Evolutionary conservation across 2,329 filamentous ascomycete genomes (phyloP).

Genomic region (Scytalidium lignicola): DNA sequence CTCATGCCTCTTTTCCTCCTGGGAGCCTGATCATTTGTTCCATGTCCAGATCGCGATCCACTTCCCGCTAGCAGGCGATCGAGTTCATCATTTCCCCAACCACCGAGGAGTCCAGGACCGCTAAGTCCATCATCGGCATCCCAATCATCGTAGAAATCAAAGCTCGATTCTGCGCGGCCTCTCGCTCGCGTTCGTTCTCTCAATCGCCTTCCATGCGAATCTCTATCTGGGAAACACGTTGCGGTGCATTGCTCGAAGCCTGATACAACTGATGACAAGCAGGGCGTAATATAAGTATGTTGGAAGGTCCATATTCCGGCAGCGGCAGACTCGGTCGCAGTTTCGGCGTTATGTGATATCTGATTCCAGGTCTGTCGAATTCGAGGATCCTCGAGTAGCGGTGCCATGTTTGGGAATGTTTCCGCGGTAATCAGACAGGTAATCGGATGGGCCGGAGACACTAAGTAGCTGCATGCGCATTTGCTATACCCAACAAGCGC

Average conservation of each 20-base stretch:
- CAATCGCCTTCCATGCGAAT: conserved; percentile 66
- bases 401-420: conserved; percentile 22
- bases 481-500: background rate
- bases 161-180: conserved; percentile 73
- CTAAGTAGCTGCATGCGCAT: background rate
- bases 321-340: conserved; percentile 86
- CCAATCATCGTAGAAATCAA: conserved; percentile 99
- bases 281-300: conserved; percentile 79
- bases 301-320: conserved; percentile 85
- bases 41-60: conserved; percentile 38
- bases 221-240: conserved; percentile 64
- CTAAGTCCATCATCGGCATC: conserved; percentile 51
- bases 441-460: background rate
- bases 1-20: conserved; percentile 78
- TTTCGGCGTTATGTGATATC: conserved; percentile 83
- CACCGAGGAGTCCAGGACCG: conserved; percentile 57
- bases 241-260: conserved; percentile 69
- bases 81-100: conserved; percentile 80
- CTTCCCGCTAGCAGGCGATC: conserved; percentile 75
- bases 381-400: conserved; percentile 70
- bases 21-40: conserved; percentile 57
- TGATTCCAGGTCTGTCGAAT: conserved; percentile 92
- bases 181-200: conserved; percentile 56
- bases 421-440: background rate
- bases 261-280: conserved; percentile 60